A percentile compares a stretch with the other conserved stretches of the same genome.
Conservation (phyloP, 768 basidiomycete species). For the Solioccasus polychromus region DNA sequence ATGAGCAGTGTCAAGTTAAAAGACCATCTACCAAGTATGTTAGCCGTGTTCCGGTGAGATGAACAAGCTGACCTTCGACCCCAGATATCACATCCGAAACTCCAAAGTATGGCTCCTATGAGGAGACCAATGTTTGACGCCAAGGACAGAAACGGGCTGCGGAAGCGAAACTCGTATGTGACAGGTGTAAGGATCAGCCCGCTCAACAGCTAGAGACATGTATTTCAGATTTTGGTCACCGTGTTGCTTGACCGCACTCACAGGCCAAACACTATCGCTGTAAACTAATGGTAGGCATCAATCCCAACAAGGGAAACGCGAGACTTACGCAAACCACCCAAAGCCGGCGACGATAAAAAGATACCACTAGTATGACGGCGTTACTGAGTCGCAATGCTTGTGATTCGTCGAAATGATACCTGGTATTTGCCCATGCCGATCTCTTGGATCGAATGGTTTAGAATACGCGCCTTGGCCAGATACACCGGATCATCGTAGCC, state of each 20-base stretch:
- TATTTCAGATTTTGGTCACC: background rate
- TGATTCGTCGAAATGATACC: constrained; percentile 23
- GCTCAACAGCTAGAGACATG: constrained; percentile 32
- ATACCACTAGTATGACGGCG: constrained; percentile 28
- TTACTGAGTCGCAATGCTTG: background rate
- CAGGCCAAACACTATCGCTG: constrained; percentile 40
- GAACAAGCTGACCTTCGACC: constrained; percentile 38
- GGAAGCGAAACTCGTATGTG: constrained; percentile 46
- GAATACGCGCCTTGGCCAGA: constrained; percentile 44
- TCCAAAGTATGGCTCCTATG: constrained; percentile 48
- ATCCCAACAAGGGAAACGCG: too few relatives aligned
- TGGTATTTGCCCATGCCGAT: constrained; percentile 60
- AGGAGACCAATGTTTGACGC: constrained; percentile 53
- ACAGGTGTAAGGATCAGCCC: constrained; percentile 48
- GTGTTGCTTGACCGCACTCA: constrained; percentile 14
- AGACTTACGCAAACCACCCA: constrained; percentile 40
- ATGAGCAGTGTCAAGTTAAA: constrained; percentile 57
- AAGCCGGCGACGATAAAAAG: constrained; percentile 40
- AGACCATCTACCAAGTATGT: constrained; percentile 35
- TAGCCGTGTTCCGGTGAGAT: background rate
- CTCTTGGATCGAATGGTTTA: constrained; percentile 48
- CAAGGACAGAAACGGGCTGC: constrained; percentile 47
- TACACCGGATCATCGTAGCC: constrained; percentile 45
- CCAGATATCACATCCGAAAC: constrained; percentile 50
- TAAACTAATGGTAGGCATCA: background rate